Base-by-base conservation (phyloP, 2,329 filamentous ascomycete species). In the Calonectria pseudoturangicola region DNA sequence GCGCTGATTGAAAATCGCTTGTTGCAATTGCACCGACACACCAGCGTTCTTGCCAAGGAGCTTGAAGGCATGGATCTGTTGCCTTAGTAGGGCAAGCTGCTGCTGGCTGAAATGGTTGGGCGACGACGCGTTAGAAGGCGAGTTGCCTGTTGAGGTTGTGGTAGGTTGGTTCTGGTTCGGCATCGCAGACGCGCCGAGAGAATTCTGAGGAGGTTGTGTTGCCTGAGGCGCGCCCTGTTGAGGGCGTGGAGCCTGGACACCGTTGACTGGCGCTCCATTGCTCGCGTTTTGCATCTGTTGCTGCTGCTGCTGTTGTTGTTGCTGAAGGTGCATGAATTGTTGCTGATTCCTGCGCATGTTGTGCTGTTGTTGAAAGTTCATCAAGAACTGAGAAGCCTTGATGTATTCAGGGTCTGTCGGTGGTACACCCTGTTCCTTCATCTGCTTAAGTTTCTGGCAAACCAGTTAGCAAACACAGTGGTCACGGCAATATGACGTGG, bases 21-120 rank as follows among this genome's bases (percentile, higher is more conserved):
- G 94, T 82, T 98, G 95, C 75, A 98, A 90, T 74, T 91, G 89
- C 36, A 90, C 85, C 1, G 96, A 95, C 4, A 98, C 91, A 0
- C 95, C 93, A 16, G 93, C 89, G 77, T 98, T 98, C 84, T 97
- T 97, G 6, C 94, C 93, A 4, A 99, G 88, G 76, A 95, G 89
- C 84, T 97, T 97, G 85, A 98, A 98, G 0, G 96, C 96, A 78
- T 93, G 89, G 64, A 98, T 98, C 83, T 99, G 97, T 76, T 94
- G 93, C 73, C 95, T 90, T 12, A 99, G 87, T 51, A 94, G 91
- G 28, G 90, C 88, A 56, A 98, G 87, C 82, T 99, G 97, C 70
- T 97, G 94, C 28, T 90, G 89, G 15, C 92, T 93, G 82, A 98
- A 96, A 73, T 92, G 92, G 64, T 89, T 89, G 27, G 84, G 84